phyloP scores from a whole-genome alignment of 495 filamentous ascomycete genomes.

The Talaromyces ruber region DNA sequence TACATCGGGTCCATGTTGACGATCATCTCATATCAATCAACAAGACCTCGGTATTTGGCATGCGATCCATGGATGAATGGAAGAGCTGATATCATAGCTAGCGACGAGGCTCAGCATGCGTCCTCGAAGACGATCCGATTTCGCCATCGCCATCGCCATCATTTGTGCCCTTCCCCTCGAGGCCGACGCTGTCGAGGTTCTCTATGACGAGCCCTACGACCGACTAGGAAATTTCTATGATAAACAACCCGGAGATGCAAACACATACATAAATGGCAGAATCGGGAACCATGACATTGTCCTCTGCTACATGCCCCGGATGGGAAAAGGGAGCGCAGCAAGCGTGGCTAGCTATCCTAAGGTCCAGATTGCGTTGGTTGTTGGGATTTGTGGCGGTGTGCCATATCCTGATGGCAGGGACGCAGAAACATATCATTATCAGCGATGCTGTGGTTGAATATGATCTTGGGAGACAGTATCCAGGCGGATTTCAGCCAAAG shows the following conservation, averaged over 20 bases:
- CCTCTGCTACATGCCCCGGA: constrained; percentile 19
- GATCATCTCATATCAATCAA: background rate
- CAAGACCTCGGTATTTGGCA: too few species aligned
- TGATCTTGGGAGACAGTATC: constrained; percentile 17
- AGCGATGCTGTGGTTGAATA: constrained; percentile 21
- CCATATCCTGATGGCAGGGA: background rate
- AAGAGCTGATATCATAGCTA: background rate
- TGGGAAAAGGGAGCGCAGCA: constrained; percentile 22
- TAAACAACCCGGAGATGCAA: constrained; percentile 13
- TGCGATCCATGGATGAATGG: background rate
- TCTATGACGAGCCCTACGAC: background rate
- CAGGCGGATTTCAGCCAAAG: constrained; percentile 10
- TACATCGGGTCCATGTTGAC: background rate
- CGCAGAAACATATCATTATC: constrained; percentile 19
- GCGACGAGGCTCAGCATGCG: background rate
- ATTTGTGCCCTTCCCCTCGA: constrained; percentile 17
- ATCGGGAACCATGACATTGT: constrained; percentile 28
- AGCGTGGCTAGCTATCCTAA: constrained; percentile 10
- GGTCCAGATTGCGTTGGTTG: constrained; percentile 11
- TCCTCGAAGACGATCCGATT: background rate
- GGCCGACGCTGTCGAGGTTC: constrained; percentile 14
- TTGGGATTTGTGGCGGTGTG: constrained; percentile 20
- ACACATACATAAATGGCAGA: constrained; percentile 24
- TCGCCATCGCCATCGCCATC: background rate
- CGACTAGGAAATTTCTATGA: constrained; percentile 7